A percentile compares a stretch with the other conserved stretches of the same genome.
phyloP scores from a whole-genome alignment of 306 rosid genomes.

The Pueraria montana region DNA sequence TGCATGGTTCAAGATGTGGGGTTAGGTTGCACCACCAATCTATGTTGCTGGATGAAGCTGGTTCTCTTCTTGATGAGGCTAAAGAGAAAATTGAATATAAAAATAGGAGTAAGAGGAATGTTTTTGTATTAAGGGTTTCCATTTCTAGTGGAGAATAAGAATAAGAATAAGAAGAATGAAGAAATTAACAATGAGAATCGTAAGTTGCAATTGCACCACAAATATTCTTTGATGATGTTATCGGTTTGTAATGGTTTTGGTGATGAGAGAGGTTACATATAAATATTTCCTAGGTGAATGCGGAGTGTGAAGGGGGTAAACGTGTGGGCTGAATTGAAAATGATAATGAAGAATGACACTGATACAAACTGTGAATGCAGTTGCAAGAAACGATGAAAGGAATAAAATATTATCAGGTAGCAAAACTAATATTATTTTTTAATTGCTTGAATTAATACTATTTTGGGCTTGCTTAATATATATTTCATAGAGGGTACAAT shows the following conservation, averaged over 20 bases:
- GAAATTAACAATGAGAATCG: not conserved
- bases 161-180: not conserved
- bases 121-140: conserved; percentile 48
- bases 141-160: not conserved
- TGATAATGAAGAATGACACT: conserved; percentile 49
- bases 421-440: too few species aligned
- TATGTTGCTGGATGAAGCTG: conserved; percentile 47
- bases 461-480: conserved; percentile 4
- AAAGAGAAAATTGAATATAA: conserved; percentile 47
- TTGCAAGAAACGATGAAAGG: conserved; percentile 50
- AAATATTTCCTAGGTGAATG: conserved; percentile 10
- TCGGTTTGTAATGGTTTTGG: not conserved
- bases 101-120: conserved; percentile 31
- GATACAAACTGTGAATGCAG: conserved; percentile 46
- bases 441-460: not conserved
- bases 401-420: conserved; percentile 14
- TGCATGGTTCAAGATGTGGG: conserved; percentile 78
- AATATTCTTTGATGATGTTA: conserved; percentile 2
- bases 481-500: not conserved
- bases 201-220: not conserved
- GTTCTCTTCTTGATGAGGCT: conserved; percentile 52
- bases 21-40: conserved; percentile 82
- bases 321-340: conserved; percentile 44
- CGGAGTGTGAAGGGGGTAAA: conserved; percentile 42
- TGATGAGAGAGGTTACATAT: conserved; percentile 8